A percentile compares a stretch with the other conserved stretches of the same genome.
These are phyloP conservation scores for Obba rivulosa DNA, from an alignment of 768 basidiomycete genomes.

Conservation along the genomic window DNA sequence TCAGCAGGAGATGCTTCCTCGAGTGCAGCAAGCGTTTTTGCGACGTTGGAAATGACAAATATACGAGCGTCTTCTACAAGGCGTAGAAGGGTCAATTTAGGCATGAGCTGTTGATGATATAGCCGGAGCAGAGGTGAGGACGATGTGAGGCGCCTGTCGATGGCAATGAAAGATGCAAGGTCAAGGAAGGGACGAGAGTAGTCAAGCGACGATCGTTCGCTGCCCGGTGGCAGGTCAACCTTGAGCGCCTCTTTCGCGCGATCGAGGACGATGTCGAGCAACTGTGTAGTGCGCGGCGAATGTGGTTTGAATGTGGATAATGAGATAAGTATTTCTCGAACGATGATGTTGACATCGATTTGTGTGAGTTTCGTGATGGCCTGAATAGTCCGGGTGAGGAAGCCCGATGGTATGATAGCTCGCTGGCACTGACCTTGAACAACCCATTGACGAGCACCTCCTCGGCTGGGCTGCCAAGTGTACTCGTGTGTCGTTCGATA, in stretches of 20 bases:
- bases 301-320: slow-evolving; percentile 39
- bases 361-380: slow-evolving; percentile 41
- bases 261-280: slow-evolving; percentile 36
- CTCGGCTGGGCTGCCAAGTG: slow-evolving; percentile 41
- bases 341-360: slow-evolving; percentile 39
- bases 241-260: slow-evolving; percentile 31
- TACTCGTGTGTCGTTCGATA: slow-evolving; percentile 37
- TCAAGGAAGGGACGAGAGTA: slow-evolving; percentile 40
- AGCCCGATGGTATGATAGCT: neutral
- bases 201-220: slow-evolving; percentile 29
- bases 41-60: slow-evolving; percentile 41
- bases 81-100: slow-evolving; percentile 43
- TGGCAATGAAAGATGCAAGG: slow-evolving; percentile 37
- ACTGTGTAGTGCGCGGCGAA: slow-evolving; percentile 31
- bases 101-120: slow-evolving; percentile 38
- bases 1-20: slow-evolving; percentile 15
- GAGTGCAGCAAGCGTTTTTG: slow-evolving; percentile 38
- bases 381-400: slow-evolving; percentile 26
- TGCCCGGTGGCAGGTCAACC: slow-evolving; percentile 19
- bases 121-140: slow-evolving; percentile 47
- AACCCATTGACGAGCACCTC: slow-evolving; percentile 42
- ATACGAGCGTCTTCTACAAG: slow-evolving; percentile 39
- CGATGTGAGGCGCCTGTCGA: slow-evolving; percentile 36
- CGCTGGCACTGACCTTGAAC: slow-evolving; percentile 35
- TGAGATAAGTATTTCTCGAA: slow-evolving; percentile 47